phyloP scores from a whole-genome alignment of 163 green algal genomes.

The Prototheca cutis region DNA sequence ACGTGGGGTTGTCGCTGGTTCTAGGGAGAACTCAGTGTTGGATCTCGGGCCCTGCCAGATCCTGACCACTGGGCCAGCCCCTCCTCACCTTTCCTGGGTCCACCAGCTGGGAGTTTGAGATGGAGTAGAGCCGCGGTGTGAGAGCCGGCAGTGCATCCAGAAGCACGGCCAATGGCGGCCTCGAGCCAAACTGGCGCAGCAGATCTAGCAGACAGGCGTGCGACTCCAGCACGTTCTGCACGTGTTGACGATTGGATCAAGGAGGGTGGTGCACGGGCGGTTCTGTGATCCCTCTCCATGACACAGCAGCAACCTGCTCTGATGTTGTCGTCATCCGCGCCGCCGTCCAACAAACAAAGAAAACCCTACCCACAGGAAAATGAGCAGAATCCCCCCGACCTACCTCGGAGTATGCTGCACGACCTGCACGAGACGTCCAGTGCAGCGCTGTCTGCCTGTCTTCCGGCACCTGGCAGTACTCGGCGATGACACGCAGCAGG shows the following conservation, averaged over 20 bases:
- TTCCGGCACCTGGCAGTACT: constrained; percentile 51
- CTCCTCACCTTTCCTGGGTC: constrained; percentile 9
- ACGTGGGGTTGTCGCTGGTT: too few species aligned
- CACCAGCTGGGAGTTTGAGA: constrained; percentile 38
- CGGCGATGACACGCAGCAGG: constrained; percentile 68
- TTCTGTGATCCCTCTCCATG: too few species aligned
- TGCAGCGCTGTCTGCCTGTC: constrained; percentile 47
- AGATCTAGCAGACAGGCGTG: constrained; percentile 28
- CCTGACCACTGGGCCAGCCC: too few species aligned
- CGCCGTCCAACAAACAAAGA: too few species aligned
- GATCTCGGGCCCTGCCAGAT: too few species aligned
- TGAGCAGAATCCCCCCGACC: too few species aligned
- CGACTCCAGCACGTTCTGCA: constrained; percentile 19
- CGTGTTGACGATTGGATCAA: too few species aligned
- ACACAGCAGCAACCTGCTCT: too few species aligned
- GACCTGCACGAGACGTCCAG: constrained; percentile 42
- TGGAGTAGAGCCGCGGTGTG: constrained; percentile 74
- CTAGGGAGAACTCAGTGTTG: too few species aligned
- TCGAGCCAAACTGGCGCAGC: constrained; percentile 47
- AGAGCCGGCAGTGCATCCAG: constrained; percentile 78
- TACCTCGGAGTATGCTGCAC: constrained; percentile 35
- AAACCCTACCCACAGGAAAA: too few species aligned
- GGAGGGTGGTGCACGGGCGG: too few species aligned
- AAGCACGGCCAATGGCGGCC: constrained; percentile 57
- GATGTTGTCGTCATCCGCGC: too few species aligned